phyloP scores from a whole-genome alignment of 352 stramenopile species.

The Albugo candida region DNA sequence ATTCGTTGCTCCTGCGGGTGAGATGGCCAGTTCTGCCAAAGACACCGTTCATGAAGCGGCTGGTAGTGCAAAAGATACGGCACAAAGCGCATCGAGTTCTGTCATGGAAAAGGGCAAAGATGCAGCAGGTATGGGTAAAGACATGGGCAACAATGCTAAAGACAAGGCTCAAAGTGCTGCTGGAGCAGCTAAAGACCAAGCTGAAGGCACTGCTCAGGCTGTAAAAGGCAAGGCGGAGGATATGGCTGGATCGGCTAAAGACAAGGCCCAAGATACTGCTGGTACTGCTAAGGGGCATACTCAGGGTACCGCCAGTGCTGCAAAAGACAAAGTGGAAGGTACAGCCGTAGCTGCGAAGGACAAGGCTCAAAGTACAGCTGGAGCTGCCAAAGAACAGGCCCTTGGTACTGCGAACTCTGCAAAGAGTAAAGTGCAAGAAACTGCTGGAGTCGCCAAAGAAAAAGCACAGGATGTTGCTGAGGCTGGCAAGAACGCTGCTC shows the following conservation, averaged over 20 bases:
- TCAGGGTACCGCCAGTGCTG: conserved; percentile 1
- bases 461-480: conserved; percentile 5
- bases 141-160: no score
- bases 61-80: conserved; percentile 6
- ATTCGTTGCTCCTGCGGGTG: no score
- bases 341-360: neutral
- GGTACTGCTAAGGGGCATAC: conserved; percentile 8
- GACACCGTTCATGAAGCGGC: conserved; percentile 4
- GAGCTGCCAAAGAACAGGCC: neutral
- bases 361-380: no score
- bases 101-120: conserved; percentile 5
- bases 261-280: conserved; percentile 9
- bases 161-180: no score
- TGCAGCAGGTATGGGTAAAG: conserved; percentile 1
- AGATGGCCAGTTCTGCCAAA: conserved; percentile 8
- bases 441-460: conserved; percentile 8
- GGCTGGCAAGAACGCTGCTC: neutral
- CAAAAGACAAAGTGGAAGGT: conserved; percentile 5
- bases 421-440: conserved; percentile 13
- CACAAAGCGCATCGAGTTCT: neutral
- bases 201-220: conserved; percentile 15
- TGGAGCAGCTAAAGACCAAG: conserved; percentile 5
- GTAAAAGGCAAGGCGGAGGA: conserved; percentile 15
- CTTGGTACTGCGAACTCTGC: conserved; percentile 13
- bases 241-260: conserved; percentile 7